phyloP scores from a whole-genome alignment of 2,329 filamentous ascomycete genomes.

The Fusarium pseudograminearum region DNA sequence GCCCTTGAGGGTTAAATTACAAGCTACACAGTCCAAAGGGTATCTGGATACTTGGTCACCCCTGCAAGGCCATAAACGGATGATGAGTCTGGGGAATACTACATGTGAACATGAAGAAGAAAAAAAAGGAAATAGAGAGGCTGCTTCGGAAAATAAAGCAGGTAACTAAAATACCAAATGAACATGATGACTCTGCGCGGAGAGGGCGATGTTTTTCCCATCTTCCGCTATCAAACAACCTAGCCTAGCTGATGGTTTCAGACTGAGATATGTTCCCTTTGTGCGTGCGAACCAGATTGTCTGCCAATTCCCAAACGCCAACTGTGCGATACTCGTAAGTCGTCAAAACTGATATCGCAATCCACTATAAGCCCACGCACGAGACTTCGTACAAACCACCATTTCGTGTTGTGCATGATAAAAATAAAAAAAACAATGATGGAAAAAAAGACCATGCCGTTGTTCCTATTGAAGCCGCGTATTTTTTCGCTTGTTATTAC shows the following conservation, averaged over 20 bases:
- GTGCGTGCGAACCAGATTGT: conserved; percentile 45
- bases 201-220: conserved; percentile 20
- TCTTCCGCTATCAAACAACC: conserved; percentile 39
- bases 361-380: conserved; percentile 34
- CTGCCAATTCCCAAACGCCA: conserved; percentile 48
- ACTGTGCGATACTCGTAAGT: conserved; percentile 49
- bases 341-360: conserved; percentile 45
- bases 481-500: conserved; percentile 13
- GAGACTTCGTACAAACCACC: conserved; percentile 32
- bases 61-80: conserved; percentile 11
- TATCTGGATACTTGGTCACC: conserved; percentile 5
- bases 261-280: conserved; percentile 41
- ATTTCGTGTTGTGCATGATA: conserved; percentile 22
- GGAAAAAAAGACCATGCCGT: neutral
- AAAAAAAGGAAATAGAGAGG: conserved; percentile 32
- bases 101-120: conserved; percentile 13
- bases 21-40: neutral
- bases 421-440: neutral
- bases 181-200: conserved; percentile 40
- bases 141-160: conserved; percentile 34
- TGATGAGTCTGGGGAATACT: conserved; percentile 15
- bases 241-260: conserved; percentile 38
- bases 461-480: conserved; percentile 4
- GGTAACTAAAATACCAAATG: conserved; percentile 42
- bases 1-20: conserved; percentile 65